A percentile compares a stretch with the other conserved stretches of the same genome.
Evolutionary conservation across 2,329 filamentous ascomycete species (phyloP).

Genomic region (Ophiocordyceps sinensis): DNA sequence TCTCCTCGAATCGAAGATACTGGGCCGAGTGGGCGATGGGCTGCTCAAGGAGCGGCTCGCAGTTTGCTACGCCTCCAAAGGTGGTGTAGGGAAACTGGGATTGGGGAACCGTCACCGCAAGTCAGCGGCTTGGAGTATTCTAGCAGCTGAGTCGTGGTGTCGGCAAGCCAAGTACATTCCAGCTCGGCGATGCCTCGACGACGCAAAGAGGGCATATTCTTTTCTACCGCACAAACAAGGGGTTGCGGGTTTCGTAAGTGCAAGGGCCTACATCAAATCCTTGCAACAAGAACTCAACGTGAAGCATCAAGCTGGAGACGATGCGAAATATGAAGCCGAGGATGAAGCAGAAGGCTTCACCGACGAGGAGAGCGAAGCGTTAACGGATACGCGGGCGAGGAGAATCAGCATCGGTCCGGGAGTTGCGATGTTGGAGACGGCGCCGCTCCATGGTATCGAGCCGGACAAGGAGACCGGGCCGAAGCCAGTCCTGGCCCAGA

Average conservation of each 20-base stretch:
- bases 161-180: constrained; percentile 62
- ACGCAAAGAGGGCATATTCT: constrained; percentile 44
- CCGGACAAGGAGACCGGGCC: constrained; percentile 8
- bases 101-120: constrained; percentile 68
- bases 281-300: constrained; percentile 36
- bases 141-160: constrained; percentile 76
- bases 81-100: constrained; percentile 46
- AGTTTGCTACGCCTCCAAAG: constrained; percentile 65
- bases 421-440: constrained; percentile 32
- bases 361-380: constrained; percentile 41
- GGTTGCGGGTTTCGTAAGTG: constrained; percentile 33
- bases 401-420: constrained; percentile 39
- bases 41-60: constrained; percentile 77
- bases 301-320: constrained; percentile 21
- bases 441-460: constrained; percentile 25
- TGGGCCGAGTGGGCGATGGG: constrained; percentile 63
- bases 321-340: constrained; percentile 20
- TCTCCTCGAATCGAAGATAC: constrained; percentile 63
- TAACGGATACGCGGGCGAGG: constrained; percentile 34
- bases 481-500: constrained; percentile 4
- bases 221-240: constrained; percentile 34
- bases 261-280: constrained; percentile 35
- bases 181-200: constrained; percentile 62
- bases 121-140: constrained; percentile 75
- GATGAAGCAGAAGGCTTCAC: constrained; percentile 29